Base-by-base conservation (phyloP, 805 yeast species). In the Kodamaea leandrae region DNA sequence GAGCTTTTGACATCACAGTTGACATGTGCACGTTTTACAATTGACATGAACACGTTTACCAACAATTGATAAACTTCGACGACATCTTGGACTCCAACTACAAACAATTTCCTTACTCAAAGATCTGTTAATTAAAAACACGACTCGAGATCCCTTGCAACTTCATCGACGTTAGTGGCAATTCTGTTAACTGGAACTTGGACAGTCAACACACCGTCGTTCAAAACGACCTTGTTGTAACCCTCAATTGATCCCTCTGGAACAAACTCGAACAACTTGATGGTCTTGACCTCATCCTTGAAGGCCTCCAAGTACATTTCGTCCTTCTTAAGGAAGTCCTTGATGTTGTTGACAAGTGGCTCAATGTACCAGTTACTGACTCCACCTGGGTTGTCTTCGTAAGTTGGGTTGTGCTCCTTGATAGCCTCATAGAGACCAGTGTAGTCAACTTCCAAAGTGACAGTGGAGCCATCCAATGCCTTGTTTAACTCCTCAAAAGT, bases 331-430 rank as follows among this genome's bases (percentile, higher is more conserved):
- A 39, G 30, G 33, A 47, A 45, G 12, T 5, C 9, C 19, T 17
- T 29, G 30, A 46, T 25, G 32, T 28, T 37, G 23, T 21, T 14
- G 13, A 36, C 47, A 14, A 47, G 34, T 13, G 33, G 40, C 4
- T 25, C 29, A 13, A 44, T 23, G 39, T 47, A 47, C 50, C 50
- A 47, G 20, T 21, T 45, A 42, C 40, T 26, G 20, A 47, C 42
- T 2, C 23, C 25, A 4, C 50, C 50, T 10, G 41, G 35, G 9
- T 14, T 36, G 10, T 29, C 26, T 8, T 23, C 43, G 20, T 45
- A 45, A 15, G 37, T 43, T 3, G 44, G 44, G 17, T 29, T 9
- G 13, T 20, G 17, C 18, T 33, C 44, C 40, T 41, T 41, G 29
- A 37, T 33, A 4, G 32, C 27, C 13, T 40, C 37, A 32, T 44